These are phyloP conservation scores for Cryoendolithus antarcticus DNA, from an alignment of 2,329 filamentous ascomycete genomes.

Conservation along the genomic window DNA sequence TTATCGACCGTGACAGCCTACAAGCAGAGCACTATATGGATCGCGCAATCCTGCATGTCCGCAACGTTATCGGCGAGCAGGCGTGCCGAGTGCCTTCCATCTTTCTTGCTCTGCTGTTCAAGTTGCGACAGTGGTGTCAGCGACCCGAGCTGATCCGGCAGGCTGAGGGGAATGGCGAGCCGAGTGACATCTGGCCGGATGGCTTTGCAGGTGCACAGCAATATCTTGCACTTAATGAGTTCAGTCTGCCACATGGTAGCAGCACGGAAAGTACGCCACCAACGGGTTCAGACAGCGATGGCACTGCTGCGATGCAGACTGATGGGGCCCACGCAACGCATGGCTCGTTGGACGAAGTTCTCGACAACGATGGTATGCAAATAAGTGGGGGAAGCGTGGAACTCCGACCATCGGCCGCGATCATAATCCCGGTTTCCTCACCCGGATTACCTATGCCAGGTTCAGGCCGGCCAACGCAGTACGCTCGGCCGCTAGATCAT, in stretches of 20 bases:
- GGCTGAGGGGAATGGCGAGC: slow-evolving; percentile 2
- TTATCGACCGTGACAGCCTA: slow-evolving; percentile 57
- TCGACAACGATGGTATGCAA: no score
- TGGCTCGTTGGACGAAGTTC: no score
- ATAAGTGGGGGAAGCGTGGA: no score
- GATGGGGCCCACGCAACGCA: no score
- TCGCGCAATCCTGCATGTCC: slow-evolving; percentile 56
- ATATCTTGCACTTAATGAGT: neutral
- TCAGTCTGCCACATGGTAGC: neutral
- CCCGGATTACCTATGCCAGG: no score
- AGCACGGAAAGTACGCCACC: neutral
- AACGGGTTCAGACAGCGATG: no score
- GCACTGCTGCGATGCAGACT: no score
- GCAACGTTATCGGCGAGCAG: slow-evolving; percentile 41
- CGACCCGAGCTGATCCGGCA: slow-evolving; percentile 13
- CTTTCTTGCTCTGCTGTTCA: slow-evolving; percentile 19
- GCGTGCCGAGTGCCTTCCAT: slow-evolving; percentile 15
- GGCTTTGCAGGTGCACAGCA: slow-evolving; percentile 5
- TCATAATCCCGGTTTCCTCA: no score
- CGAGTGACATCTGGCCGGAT: slow-evolving; percentile 5
- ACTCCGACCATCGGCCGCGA: no score
- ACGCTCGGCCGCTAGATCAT: no score
- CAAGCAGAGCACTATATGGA: slow-evolving; percentile 56
- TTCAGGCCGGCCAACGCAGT: no score
- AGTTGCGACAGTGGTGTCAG: slow-evolving; percentile 20